Percentiles rank a stretch among this genome's conserved stretches.
Evolutionary conservation across 768 basidiomycete species (phyloP).

Genomic region (Harrya chromipes): DNA sequence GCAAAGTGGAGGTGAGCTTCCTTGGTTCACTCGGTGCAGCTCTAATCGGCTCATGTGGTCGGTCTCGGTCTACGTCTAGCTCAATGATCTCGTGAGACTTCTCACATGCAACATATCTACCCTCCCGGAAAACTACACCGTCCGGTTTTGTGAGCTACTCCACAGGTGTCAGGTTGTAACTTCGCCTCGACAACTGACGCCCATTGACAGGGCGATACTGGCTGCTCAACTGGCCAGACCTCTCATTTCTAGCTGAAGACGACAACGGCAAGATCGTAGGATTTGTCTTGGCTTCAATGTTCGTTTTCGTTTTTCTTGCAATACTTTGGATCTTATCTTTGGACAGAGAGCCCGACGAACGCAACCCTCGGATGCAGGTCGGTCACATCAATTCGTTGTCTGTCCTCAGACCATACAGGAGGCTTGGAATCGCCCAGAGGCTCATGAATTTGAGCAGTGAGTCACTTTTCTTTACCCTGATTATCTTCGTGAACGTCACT

Average conservation of each 20-base stretch:
- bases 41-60: background rate
- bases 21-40: background rate
- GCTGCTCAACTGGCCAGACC: constrained; percentile 48
- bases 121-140: constrained; percentile 49
- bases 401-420: constrained; percentile 27
- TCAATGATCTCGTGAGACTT: constrained; percentile 47
- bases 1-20: constrained; percentile 26
- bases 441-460: constrained; percentile 27
- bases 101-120: constrained; percentile 50
- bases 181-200: background rate
- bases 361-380: constrained; percentile 5
- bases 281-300: constrained; percentile 58
- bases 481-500: background rate
- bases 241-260: constrained; percentile 53
- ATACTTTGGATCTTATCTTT: constrained; percentile 1
- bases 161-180: too few relatives aligned
- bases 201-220: constrained; percentile 41
- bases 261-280: constrained; percentile 49
- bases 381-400: constrained; percentile 31
- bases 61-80: constrained; percentile 25
- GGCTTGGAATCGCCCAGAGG: constrained; percentile 26
- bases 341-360: constrained; percentile 24
- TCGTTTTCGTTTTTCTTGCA: constrained; percentile 13
- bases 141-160: constrained; percentile 28
- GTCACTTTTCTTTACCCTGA: constrained; percentile 2